Conservation (phyloP, 352 stramenopile genomes). For the Pythium vanterpoolii region DNA sequence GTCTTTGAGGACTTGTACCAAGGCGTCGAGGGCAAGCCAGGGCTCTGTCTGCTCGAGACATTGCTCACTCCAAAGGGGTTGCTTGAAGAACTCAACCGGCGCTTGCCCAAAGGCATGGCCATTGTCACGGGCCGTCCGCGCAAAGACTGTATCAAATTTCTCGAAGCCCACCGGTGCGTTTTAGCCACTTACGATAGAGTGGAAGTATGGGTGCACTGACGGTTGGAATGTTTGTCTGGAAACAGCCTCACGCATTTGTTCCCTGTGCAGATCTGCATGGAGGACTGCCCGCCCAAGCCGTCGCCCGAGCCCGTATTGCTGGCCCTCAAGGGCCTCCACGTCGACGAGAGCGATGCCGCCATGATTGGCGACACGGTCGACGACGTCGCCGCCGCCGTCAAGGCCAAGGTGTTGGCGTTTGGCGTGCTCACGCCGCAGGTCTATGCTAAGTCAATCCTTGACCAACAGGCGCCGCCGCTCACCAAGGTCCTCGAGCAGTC, state of each 20-base stretch:
- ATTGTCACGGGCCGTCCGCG: conserved; percentile 91
- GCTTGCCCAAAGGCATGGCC: conserved; percentile 84
- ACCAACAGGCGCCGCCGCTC: conserved; percentile 49
- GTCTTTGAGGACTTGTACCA: conserved; percentile 97
- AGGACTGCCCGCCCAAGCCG: conserved; percentile 94
- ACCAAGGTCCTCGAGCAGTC: conserved; percentile 45
- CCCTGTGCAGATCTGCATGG: conserved; percentile 92
- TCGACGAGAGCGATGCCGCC: conserved; percentile 56
- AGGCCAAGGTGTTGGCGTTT: conserved; percentile 63
- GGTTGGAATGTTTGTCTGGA: neutral
- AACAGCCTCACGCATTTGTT: conserved; percentile 85
- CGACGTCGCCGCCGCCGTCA: conserved; percentile 88
- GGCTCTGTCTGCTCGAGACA: conserved; percentile 90
- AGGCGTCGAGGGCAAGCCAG: conserved; percentile 52
- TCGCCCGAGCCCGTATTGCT: conserved; percentile 87
- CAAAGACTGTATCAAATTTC: conserved; percentile 94
- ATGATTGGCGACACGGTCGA: conserved; percentile 97
- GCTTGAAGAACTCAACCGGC: conserved; percentile 76
- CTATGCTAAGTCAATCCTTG: conserved; percentile 70
- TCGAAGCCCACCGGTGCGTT: conserved; percentile 67
- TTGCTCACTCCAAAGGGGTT: conserved; percentile 87
- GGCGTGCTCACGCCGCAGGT: conserved; percentile 88
- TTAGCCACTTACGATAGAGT: neutral
- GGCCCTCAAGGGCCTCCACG: conserved; percentile 85
- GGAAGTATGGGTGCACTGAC: neutral